phyloP scores from a whole-genome alignment of 163 green algal species.

The Prototheca cutis region DNA sequence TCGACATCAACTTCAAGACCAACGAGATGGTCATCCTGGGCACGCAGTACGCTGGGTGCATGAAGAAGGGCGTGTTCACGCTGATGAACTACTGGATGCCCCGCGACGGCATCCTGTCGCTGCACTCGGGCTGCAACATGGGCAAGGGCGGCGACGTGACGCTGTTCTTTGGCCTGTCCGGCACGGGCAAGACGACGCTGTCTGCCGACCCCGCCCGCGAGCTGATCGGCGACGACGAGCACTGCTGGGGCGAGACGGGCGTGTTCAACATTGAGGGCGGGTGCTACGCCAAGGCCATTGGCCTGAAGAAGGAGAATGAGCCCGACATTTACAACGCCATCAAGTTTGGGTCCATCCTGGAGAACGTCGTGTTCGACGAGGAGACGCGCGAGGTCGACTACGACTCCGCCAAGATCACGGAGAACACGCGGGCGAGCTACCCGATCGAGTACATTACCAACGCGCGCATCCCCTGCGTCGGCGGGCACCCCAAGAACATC shows the following conservation, averaged over 20 bases:
- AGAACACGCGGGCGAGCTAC: constrained; percentile 92
- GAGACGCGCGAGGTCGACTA: constrained; percentile 57
- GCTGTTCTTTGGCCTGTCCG: constrained; percentile 93
- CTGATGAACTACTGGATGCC: constrained; percentile 53
- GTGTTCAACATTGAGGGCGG: constrained; percentile 99
- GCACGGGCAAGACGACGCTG: constrained; percentile 96
- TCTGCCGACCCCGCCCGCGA: constrained; percentile 70
- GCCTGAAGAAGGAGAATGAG: constrained; percentile 65
- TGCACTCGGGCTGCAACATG: constrained; percentile 87
- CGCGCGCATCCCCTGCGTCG: constrained; percentile 83
- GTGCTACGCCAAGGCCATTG: constrained; percentile 97
- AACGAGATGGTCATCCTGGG: constrained; percentile 89
- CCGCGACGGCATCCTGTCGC: constrained; percentile 68
- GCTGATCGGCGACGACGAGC: constrained; percentile 94
- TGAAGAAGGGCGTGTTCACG: constrained; percentile 97
- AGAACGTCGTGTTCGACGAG: constrained; percentile 89
- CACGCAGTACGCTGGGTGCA: constrained; percentile 92
- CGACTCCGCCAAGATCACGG: constrained; percentile 46
- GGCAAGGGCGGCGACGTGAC: constrained; percentile 66
- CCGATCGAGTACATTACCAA: constrained; percentile 93
- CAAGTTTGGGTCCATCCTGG: constrained; percentile 75
- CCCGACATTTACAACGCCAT: constrained; percentile 85
- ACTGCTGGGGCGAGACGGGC: constrained; percentile 77
- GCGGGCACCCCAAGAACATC: constrained; percentile 75
- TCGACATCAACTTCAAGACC: constrained; percentile 72